phyloP scores from a whole-genome alignment of 1,139 yeast species.

The Geotrichum reessii region DNA sequence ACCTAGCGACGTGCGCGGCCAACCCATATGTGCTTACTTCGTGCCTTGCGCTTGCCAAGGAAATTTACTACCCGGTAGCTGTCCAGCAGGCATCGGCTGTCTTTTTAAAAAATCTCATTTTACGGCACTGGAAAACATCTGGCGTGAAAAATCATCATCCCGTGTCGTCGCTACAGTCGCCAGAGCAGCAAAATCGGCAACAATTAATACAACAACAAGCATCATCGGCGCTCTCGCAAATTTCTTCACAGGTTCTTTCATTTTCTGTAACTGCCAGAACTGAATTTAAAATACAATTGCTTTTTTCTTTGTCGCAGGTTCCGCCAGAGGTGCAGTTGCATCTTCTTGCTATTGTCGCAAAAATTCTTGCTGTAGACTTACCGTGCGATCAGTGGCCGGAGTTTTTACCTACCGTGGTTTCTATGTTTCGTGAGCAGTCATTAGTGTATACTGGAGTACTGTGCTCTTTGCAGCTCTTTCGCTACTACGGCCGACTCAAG shows the following conservation, averaged over 20 bases:
- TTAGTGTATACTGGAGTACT: constrained; percentile 15
- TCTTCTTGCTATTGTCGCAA: constrained; percentile 12
- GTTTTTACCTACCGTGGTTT: constrained; percentile 9
- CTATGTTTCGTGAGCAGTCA: constrained; percentile 15
- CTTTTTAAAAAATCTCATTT: constrained; percentile 72
- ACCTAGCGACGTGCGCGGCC: constrained; percentile 51
- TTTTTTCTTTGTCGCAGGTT: constrained; percentile 13
- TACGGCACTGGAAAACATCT: constrained; percentile 51
- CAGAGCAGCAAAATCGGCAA: not conserved
- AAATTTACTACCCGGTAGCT: constrained; percentile 47
- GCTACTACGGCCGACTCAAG: constrained; percentile 4
- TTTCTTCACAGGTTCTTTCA: not conserved
- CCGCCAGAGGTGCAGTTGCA: constrained; percentile 15
- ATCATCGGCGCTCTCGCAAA: not conserved
- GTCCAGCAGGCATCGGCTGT: constrained; percentile 79
- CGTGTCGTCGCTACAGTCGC: not conserved
- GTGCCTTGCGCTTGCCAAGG: constrained; percentile 68
- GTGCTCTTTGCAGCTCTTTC: constrained; percentile 9
- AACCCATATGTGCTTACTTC: constrained; percentile 74
- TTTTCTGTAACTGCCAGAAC: not conserved
- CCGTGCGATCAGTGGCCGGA: constrained; percentile 15
- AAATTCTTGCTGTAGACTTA: constrained; percentile 6
- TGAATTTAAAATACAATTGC: constrained; percentile 15
- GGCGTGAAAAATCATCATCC: not conserved
- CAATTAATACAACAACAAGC: not conserved